Evolutionary conservation across 2,329 filamentous ascomycete genomes (phyloP).

Genomic region (Verticillium zaregamsianum): DNA sequence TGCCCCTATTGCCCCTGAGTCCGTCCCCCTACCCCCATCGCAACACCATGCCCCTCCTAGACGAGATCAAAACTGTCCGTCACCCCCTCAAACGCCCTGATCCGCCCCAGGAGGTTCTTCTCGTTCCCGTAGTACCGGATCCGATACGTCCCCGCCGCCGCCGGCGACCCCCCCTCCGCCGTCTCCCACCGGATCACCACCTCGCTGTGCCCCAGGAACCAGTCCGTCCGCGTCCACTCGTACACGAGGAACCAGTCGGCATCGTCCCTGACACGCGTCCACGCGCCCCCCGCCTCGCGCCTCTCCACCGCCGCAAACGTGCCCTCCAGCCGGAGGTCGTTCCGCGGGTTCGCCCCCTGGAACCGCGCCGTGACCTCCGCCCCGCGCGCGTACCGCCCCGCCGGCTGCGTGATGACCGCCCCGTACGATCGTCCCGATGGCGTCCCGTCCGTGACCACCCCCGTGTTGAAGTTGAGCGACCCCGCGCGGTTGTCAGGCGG

Average conservation of each 20-base stretch:
- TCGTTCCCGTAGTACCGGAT: slow-evolving; percentile 81
- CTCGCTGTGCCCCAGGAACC: slow-evolving; percentile 68
- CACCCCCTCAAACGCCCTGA: slow-evolving; percentile 66
- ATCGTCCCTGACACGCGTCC: slow-evolving; percentile 68
- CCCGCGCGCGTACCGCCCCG: slow-evolving; percentile 54
- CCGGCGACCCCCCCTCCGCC: slow-evolving; percentile 36
- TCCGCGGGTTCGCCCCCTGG: slow-evolving; percentile 84
- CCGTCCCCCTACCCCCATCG: background rate
- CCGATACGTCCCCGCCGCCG: slow-evolving; percentile 65
- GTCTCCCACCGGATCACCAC: slow-evolving; percentile 80
- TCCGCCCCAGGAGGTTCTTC: slow-evolving; percentile 58
- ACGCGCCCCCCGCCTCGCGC: slow-evolving; percentile 42
- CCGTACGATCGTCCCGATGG: slow-evolving; percentile 68
- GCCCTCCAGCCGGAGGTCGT: slow-evolving; percentile 73
- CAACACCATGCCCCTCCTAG: slow-evolving; percentile 4
- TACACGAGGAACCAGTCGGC: slow-evolving; percentile 81
- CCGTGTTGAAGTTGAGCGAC: slow-evolving; percentile 76
- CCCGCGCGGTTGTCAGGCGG: slow-evolving; percentile 75
- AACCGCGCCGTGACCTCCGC: slow-evolving; percentile 64
- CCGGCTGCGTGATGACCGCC: slow-evolving; percentile 52
- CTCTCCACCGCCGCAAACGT: slow-evolving; percentile 77
- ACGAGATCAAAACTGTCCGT: slow-evolving; percentile 49
- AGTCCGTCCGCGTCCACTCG: slow-evolving; percentile 70
- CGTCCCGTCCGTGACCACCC: slow-evolving; percentile 69
- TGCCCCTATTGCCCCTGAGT: background rate